Evolutionary conservation across 1,284 basidiomycete species (phyloP).

Genomic region (Sporisorium iseilematis-ciliati): DNA sequence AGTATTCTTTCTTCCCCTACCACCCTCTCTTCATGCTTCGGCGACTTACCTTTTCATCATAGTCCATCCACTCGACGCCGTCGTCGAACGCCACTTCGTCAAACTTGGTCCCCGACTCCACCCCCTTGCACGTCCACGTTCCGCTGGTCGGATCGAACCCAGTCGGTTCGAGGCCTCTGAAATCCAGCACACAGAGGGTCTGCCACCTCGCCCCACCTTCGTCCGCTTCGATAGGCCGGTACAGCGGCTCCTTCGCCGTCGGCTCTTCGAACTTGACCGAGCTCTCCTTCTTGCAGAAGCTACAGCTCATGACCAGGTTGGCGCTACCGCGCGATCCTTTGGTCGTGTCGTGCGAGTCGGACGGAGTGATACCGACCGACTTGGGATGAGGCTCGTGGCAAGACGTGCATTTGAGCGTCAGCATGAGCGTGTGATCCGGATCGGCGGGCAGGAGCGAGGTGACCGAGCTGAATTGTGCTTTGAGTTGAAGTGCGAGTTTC

Average conservation of each 20-base stretch:
- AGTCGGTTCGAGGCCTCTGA: conserved; percentile 61
- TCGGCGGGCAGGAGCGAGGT: conserved; percentile 54
- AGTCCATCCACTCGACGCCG: conserved; percentile 67
- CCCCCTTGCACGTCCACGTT: conserved; percentile 57
- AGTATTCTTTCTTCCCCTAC: too few relatives aligned
- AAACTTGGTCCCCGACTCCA: conserved; percentile 55
- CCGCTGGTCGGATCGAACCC: conserved; percentile 51
- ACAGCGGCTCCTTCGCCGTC: conserved; percentile 58
- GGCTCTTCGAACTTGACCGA: conserved; percentile 63
- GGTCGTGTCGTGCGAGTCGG: conserved; percentile 58
- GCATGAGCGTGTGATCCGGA: conserved; percentile 60
- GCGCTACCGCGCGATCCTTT: conserved; percentile 57
- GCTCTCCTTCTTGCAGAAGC: conserved; percentile 60
- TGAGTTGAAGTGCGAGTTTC: conserved; percentile 61
- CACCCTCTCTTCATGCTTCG: too few relatives aligned
- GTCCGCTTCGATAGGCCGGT: conserved; percentile 38
- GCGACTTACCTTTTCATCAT: conserved; percentile 63
- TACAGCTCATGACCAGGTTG: conserved; percentile 65
- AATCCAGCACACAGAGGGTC: conserved; percentile 66
- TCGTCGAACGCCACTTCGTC: conserved; percentile 65
- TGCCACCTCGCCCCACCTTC: conserved; percentile 42
- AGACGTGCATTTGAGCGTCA: conserved; percentile 62
- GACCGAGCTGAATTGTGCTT: conserved; percentile 62
- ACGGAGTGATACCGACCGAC: conserved; percentile 54
- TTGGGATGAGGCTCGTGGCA: conserved; percentile 67